These are phyloP conservation scores for Trichoderma erinaceum DNA, from an alignment of 495 filamentous ascomycete species.

Conservation along the genomic window DNA sequence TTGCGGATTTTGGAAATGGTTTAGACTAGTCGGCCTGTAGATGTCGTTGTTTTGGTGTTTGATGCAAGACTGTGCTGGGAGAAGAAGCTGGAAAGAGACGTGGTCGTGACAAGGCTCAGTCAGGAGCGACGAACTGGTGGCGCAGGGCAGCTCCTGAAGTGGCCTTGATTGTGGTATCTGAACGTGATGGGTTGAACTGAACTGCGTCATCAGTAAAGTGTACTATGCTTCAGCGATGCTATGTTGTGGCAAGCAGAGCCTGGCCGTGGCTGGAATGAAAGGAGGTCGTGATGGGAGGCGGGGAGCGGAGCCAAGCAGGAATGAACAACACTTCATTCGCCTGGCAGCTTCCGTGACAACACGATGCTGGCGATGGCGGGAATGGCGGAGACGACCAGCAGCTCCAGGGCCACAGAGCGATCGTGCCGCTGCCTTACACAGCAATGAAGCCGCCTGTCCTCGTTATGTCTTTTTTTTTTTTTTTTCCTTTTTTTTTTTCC, in stretches of 20 bases:
- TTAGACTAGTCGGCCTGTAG: too few species aligned
- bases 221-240: not conserved
- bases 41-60: too few species aligned
- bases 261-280: conserved; percentile 3
- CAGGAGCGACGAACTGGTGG: not conserved
- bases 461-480: too few species aligned
- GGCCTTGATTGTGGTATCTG: not conserved
- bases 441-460: not conserved
- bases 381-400: conserved; percentile 11
- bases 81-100: not conserved
- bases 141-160: not conserved
- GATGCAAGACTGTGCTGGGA: too few species aligned
- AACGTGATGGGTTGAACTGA: not conserved
- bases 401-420: conserved; percentile 3
- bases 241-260: not conserved
- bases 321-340: conserved; percentile 14
- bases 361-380: not conserved
- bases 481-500: too few species aligned
- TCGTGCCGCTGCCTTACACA: not conserved
- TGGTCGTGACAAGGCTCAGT: not conserved
- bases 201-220: not conserved
- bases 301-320: conserved; percentile 8
- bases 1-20: too few species aligned
- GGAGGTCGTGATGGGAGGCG: conserved; percentile 1
- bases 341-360: conserved; percentile 13